Base-by-base conservation (phyloP, 1,284 basidiomycete species). In the Trichosporon sp. region DNA sequence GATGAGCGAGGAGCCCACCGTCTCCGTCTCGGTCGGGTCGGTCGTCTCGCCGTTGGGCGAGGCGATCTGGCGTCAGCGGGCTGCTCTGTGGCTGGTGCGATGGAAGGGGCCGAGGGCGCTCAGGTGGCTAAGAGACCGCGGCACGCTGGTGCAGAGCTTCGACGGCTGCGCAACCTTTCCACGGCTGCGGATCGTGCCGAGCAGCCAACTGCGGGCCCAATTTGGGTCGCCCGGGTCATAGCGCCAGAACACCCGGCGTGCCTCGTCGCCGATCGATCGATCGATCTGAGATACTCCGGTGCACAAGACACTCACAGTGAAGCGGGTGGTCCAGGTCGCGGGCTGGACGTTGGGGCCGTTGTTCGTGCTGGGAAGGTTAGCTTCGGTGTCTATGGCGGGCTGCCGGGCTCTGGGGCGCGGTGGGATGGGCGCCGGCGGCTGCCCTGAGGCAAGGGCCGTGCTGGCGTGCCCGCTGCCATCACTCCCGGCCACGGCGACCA, bases 271-370 rank as follows among this genome's bases (percentile, higher is more conserved):
- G 18, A 21, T 51, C 47, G 47, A 51, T 51, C 47, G 47, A 51
- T 9, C 47, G 47, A 51, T 51, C 47, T 25, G 18, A 21, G 47
- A 51, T 5, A 34, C 34, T 34, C 34, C 12, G 8, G 11, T 38
- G 35, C 35, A 38, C 2, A 38, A 38, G 12, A 38, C 5, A 60
- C 56, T 60, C 29, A 60, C 56, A 66, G 79, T 80, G 78, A 83
- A 84, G 64, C 83, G 80, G 23, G 82, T 83, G 12, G 82, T 81
- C 82, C 82, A 84, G n/a, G 75, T 73, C n/a, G 74, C 74, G 27
- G 75, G 74, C 44, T 74, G 73, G 23, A 31, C 13, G 56, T 60
- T n/a, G 56, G 56, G 56, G 18, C 56, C 56, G 27, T 60, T 60
- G 56, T 60, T 60, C 29, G 56, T 60, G 27, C 56, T 60, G 56